Base-by-base conservation (phyloP, 192 early-diverging fungal genomes). In the Spizellomyces punctatus region DNA sequence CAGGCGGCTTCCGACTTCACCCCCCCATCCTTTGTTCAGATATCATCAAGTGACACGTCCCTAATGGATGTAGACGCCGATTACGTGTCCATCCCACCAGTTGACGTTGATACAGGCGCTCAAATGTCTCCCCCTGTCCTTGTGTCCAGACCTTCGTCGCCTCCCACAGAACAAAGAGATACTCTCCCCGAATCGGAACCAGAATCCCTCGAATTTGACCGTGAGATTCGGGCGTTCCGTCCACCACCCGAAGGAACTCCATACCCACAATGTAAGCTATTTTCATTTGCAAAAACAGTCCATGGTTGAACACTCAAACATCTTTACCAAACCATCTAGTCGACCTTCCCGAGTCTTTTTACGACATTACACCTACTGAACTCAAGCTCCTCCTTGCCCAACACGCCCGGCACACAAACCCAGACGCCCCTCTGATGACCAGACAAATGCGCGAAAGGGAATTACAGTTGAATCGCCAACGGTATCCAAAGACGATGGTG, bases 261-360 rank as follows among this genome's bases (percentile, higher is more conserved):
- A 21, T 64, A 63, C 19, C 21, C 21, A 12, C 55, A 69, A 69
- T 22, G 68, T 69, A 46, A 61, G 55, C 48, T 0, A 41, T 41
- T 6, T 4, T 10, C 6, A 36, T n/a, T 21, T 36, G 36, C 60
- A 62, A 62, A 62, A 62, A 62, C 16, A 14, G 19, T 62, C 5
- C 7, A 7, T 7, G 54, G 7, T 19, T 54, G 16, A 14, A 56
- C 7, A 56, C 4, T 62, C 19, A 62, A 16, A 62, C 36, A n/a
- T 62, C 0, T 43, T 68, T 16, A 21, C 19, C 0, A 36, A 36
- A 36, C 27, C 27, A 36, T 36, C n/a, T 68, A 91, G 91, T 93
- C 64, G 89, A 91, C 19, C 78, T 95, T 10, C 95, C 95, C 2
- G 93, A 93, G 41, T 90, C 93, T 21, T 96, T 95, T 76, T 98